Evolutionary conservation across 2,329 filamentous ascomycete species (phyloP).

Genomic region (Claviceps pusilla): DNA sequence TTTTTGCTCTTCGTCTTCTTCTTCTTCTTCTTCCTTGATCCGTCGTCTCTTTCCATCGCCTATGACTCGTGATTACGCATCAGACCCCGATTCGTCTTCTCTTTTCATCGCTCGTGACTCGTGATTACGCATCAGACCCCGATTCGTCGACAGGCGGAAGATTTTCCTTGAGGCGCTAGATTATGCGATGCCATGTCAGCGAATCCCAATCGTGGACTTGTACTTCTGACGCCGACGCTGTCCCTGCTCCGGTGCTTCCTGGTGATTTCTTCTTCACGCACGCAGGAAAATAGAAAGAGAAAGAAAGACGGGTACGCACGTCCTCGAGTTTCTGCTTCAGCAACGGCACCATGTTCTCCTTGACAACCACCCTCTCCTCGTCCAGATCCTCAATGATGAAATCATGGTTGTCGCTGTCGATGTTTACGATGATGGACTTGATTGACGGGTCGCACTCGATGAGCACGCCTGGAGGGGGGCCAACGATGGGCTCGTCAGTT

Average conservation of each 20-base stretch:
- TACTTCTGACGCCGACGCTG: too few relatives aligned
- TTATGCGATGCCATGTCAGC: slow-evolving; percentile 1
- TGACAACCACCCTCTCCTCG: slow-evolving; percentile 60
- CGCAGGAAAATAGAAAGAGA: too few relatives aligned
- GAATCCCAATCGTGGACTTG: neutral
- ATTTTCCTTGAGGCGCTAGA: slow-evolving; percentile 35
- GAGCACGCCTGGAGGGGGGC: slow-evolving; percentile 41
- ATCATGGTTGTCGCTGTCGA: slow-evolving; percentile 54
- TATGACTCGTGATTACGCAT: slow-evolving; percentile 15
- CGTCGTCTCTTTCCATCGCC: neutral
- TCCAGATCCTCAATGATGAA: slow-evolving; percentile 71
- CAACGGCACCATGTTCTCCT: slow-evolving; percentile 53
- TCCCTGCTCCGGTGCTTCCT: too few relatives aligned
- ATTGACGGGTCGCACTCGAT: slow-evolving; percentile 77
- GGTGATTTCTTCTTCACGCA: too few relatives aligned
- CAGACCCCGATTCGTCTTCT: slow-evolving; percentile 17
- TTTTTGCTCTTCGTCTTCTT: neutral
- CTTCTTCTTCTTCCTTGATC: neutral
- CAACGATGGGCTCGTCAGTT: slow-evolving; percentile 2
- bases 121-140: slow-evolving; percentile 27
- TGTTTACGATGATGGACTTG: slow-evolving; percentile 69
- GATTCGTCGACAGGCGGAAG: slow-evolving; percentile 36
- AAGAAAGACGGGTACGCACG: slow-evolving; percentile 25
- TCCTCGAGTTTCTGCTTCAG: slow-evolving; percentile 56
- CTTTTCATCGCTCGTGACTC: too few relatives aligned